Conservation (phyloP, 108 stramenopile genomes). For the Pseudonitzschia multiseries region DNA sequence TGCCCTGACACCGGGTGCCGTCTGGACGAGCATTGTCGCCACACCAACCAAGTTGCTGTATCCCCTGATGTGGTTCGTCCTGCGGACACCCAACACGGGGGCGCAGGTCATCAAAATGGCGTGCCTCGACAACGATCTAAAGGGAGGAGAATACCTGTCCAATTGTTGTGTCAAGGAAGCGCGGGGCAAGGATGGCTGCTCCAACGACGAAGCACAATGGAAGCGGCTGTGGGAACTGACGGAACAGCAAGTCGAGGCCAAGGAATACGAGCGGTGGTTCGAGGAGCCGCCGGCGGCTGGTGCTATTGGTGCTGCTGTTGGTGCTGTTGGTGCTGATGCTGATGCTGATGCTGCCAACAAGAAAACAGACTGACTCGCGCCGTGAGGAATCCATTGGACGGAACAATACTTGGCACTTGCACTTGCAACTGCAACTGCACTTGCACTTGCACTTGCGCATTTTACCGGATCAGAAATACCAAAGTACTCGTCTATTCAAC, state of each 20-base stretch:
- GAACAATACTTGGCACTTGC: too few relatives aligned
- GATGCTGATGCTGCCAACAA: neutral
- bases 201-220: slow-evolving; percentile 17
- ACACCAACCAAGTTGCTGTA: neutral
- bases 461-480: too few relatives aligned
- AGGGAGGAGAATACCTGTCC: slow-evolving; percentile 6
- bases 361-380: neutral
- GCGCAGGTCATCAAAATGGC: slow-evolving; percentile 18
- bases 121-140: slow-evolving; percentile 4
- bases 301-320: too few relatives aligned
- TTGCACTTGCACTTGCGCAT: too few relatives aligned
- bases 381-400: too few relatives aligned
- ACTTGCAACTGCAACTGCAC: too few relatives aligned
- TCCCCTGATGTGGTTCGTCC: neutral
- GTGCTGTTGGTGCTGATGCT: neutral
- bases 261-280: neutral
- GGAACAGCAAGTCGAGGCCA: neutral
- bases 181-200: neutral
- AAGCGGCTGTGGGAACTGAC: slow-evolving; percentile 13
- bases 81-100: neutral
- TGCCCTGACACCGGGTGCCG: slow-evolving; percentile 12
- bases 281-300: neutral
- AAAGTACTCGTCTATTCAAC: too few relatives aligned
- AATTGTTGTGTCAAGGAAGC: slow-evolving; percentile 13
- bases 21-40: neutral